Percentiles rank a stretch among this genome's conserved stretches.
Conservation (phyloP, 192 early-diverging fungal species). For the Geosiphon pyriformis region DNA sequence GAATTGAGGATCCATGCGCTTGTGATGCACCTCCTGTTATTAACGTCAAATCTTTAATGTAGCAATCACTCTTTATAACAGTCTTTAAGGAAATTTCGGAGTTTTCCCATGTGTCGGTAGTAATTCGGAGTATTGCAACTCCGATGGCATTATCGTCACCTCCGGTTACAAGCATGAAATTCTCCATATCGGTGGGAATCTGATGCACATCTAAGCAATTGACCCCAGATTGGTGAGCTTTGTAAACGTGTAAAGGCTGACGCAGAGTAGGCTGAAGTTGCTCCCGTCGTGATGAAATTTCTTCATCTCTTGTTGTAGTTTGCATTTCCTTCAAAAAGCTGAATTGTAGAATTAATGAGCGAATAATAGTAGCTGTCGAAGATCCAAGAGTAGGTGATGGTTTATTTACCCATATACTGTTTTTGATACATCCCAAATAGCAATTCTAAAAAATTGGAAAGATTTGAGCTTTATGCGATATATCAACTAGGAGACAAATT, state of each 20-base stretch:
- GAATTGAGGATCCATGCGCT: constrained; percentile 70
- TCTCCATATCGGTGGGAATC: background rate
- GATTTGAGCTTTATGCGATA: background rate
- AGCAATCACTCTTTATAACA: background rate
- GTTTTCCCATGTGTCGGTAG: constrained; percentile 12
- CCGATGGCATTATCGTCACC: constrained; percentile 72
- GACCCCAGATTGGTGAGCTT: constrained; percentile 65
- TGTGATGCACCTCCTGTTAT: constrained; percentile 14
- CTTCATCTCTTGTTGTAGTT: background rate
- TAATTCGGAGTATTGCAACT: constrained; percentile 25
- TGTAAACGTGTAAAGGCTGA: constrained; percentile 29
- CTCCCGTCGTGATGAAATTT: constrained; percentile 18
- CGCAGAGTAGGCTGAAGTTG: constrained; percentile 10
- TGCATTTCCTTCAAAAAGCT: background rate
- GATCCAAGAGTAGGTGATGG: constrained; percentile 26
- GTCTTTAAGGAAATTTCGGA: background rate
- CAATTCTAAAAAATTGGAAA: constrained; percentile 30
- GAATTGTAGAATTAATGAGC: background rate
- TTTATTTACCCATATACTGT: constrained; percentile 22
- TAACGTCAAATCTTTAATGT: background rate
- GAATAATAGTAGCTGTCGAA: background rate
- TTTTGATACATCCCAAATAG: constrained; percentile 43
- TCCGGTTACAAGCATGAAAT: constrained; percentile 52
- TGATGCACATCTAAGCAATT: constrained; percentile 53
- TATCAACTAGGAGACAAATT: constrained; percentile 2